Base-by-base conservation (phyloP, 345 rosid genomes). In the Eucalyptus cloeziana region DNA sequence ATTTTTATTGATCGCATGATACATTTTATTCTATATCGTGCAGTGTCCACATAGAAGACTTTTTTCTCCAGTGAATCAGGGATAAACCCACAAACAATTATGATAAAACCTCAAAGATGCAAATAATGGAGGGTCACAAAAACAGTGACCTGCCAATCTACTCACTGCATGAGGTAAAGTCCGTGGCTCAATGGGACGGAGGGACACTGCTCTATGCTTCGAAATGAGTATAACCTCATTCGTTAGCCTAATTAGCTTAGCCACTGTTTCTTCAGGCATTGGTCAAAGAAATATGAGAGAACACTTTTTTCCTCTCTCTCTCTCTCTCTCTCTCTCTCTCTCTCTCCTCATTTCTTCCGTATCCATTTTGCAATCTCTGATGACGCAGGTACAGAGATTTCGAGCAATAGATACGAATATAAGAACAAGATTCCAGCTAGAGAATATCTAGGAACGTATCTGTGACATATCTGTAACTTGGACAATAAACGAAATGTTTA, bases 101-200 rank as follows among this genome's bases (percentile, higher is more conserved):
- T 9, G 40, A 71, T 69, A 43, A 33, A 71, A 71, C 44, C 27
- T 71, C 45, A 71, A 71, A 71, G 45, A 71, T 33, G 24, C 81
- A 33, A 71, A 71, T 71, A 71, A 71, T 19, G 24, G 25, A 33
- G 81, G 44, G 45, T 37, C 8, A 37, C 81, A 37, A 71, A 37
- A 71, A 40, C 27, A 76, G 47, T 37, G 47, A 76, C 30, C 83
- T 21, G 43, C 83, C 47, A 3, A 40, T 21, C 83, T 76, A 21
- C 87, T 50, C 87, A 25, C 62, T 21, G 87, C 87, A 21, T 37
- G 83, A 76, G 47, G 83, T 40, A 21, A 21, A 40, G 83, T 37
- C 87, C 62, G 87, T 21, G 87, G 87, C 87, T 86, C 87, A 86
- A 86, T 51, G 87, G n/a, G 47, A 22, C 64, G 67, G 60, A 86